phyloP scores from a whole-genome alignment of 1,284 basidiomycete species.

The Cerioporus squamosus region DNA sequence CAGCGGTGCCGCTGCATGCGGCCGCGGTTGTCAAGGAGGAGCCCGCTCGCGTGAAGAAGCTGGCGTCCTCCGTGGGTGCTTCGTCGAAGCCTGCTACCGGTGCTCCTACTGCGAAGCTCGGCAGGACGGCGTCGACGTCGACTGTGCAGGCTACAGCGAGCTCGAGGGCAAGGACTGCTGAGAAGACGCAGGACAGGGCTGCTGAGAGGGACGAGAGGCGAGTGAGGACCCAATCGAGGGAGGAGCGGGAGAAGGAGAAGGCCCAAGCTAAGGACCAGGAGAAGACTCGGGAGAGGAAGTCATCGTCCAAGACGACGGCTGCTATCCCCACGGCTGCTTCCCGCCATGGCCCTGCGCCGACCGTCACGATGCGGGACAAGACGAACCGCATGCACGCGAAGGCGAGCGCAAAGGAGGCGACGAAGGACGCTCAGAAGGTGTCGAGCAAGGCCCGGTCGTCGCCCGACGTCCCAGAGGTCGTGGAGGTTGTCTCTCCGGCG shows the following conservation, averaged over 20 bases:
- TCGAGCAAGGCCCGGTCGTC: conserved; percentile 7
- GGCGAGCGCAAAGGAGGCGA: neutral
- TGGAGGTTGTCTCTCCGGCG: conserved; percentile 7
- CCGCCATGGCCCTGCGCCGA: neutral
- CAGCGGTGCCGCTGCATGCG: conserved; percentile 15
- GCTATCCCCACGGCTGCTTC: neutral
- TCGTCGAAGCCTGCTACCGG: neutral
- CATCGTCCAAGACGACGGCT: conserved; percentile 1
- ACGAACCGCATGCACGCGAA: conserved; percentile 3
- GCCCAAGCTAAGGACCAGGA: neutral
- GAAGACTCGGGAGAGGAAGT: neutral
- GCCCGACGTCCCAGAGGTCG: conserved; percentile 13
- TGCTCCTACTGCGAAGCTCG: neutral
- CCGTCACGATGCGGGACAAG: conserved; percentile 19
- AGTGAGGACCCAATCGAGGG: neutral
- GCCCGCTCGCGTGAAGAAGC: conserved; percentile 15
- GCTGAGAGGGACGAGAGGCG: neutral
- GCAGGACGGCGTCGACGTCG: conserved; percentile 4
- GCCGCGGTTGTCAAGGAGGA: conserved; percentile 10
- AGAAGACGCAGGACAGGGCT: conserved; percentile 7
- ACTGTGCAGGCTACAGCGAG: conserved; percentile 8
- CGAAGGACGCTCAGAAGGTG: conserved; percentile 7
- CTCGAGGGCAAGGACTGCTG: conserved; percentile 13
- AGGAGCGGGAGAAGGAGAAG: conserved; percentile 8
- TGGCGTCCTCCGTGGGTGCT: conserved; percentile 18